phyloP scores from a whole-genome alignment of 176 grass and related monocot genomes.

The Pharus latifolius region DNA sequence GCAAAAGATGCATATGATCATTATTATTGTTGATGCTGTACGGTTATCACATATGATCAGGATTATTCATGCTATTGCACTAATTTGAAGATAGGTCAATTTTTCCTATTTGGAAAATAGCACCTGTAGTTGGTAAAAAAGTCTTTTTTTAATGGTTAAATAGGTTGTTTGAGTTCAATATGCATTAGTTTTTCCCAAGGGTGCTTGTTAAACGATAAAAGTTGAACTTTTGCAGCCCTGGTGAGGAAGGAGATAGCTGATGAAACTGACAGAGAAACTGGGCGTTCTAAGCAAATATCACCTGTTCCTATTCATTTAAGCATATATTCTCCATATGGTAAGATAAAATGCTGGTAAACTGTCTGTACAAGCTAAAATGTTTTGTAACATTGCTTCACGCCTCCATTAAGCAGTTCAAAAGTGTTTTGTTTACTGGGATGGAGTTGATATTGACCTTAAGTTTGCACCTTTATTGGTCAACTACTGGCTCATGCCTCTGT shows the following conservation, averaged over 20 bases:
- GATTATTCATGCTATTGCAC: not conserved
- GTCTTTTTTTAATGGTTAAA: not conserved
- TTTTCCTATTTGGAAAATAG: not conserved
- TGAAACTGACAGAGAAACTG: slow-evolving; percentile 90
- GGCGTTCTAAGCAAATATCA: slow-evolving; percentile 81
- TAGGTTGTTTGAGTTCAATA: not conserved
- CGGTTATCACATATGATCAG: not conserved
- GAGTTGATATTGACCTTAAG: not conserved
- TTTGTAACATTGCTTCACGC: not conserved
- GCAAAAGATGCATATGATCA: no score
- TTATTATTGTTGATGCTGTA: no score
- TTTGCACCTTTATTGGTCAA: not conserved
- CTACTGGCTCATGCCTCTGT: not conserved
- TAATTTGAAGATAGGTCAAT: not conserved
- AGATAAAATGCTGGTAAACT: slow-evolving; percentile 1
- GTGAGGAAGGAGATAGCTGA: slow-evolving; percentile 95
- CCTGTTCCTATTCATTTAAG: slow-evolving; percentile 84
- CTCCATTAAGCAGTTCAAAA: not conserved
- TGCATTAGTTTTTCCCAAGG: not conserved
- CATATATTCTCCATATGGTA: slow-evolving; percentile 75
- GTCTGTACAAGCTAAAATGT: not conserved
- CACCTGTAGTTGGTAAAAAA: not conserved
- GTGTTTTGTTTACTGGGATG: slow-evolving; percentile 1
- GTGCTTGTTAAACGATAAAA: not conserved
- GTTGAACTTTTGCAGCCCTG: slow-evolving; percentile 37